phyloP scores from a whole-genome alignment of 768 basidiomycete species.

The Imleria badia region DNA sequence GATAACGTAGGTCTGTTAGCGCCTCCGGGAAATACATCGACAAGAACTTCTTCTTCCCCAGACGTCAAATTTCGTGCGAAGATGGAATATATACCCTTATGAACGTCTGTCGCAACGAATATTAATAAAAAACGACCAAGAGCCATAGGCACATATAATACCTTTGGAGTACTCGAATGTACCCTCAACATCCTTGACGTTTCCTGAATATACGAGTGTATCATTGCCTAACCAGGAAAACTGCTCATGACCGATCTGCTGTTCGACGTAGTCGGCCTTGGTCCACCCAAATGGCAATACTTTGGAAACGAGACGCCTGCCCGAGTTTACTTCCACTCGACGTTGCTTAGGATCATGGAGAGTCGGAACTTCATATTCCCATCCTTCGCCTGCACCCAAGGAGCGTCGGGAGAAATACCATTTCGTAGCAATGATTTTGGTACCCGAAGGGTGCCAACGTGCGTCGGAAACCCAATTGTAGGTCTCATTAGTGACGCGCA shows the following conservation, averaged over 20 bases:
- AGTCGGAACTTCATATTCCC: slow-evolving; percentile 58
- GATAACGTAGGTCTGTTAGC: slow-evolving; percentile 72
- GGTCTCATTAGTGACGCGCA: slow-evolving; percentile 68
- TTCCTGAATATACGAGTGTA: slow-evolving; percentile 63
- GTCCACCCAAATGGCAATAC: slow-evolving; percentile 63
- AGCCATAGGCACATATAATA: slow-evolving; percentile 17
- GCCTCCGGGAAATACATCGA: slow-evolving; percentile 62
- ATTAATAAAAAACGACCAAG: not conserved
- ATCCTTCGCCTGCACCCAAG: slow-evolving; percentile 71
- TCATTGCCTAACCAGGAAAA: slow-evolving; percentile 61
- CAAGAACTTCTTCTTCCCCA: slow-evolving; percentile 49
- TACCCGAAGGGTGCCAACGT: slow-evolving; percentile 67
- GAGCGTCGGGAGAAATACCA: slow-evolving; percentile 70
- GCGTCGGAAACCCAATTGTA: slow-evolving; percentile 70
- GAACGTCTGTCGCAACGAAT: slow-evolving; percentile 49
- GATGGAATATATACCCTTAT: slow-evolving; percentile 69
- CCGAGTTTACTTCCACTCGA: slow-evolving; percentile 40
- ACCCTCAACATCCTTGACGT: slow-evolving; percentile 48
- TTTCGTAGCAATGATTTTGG: slow-evolving; percentile 68
- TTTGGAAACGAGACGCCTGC: slow-evolving; percentile 54
- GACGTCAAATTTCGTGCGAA: slow-evolving; percentile 65
- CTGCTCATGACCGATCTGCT: slow-evolving; percentile 76
- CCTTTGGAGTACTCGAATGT: slow-evolving; percentile 66
- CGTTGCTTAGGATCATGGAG: slow-evolving; percentile 5
- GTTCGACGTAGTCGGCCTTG: slow-evolving; percentile 56